Evolutionary conservation across 139 green algal genomes (phyloP), one percentile per base, ranked within the genome.

Genomic region (Coelastrella sp.): DNA sequence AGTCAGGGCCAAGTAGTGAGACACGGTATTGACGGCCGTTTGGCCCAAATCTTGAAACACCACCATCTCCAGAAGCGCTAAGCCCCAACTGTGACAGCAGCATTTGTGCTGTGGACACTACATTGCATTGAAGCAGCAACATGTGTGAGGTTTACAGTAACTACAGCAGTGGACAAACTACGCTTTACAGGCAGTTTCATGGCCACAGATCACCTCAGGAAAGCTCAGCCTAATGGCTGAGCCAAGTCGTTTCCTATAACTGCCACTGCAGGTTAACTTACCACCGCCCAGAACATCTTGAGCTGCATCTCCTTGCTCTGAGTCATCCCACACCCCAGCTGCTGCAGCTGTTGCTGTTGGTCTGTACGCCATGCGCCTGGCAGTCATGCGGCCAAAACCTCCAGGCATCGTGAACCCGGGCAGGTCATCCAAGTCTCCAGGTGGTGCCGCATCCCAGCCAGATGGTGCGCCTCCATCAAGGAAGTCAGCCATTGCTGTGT

Each of bases 321-420:
- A 45, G 62, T 86, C 80, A 40, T 79, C 80, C 80, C 66, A 79
- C 34, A 79, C 66, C 6, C 66, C 80, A 32, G 79, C 79, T 27
- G 63, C 64, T 27, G 80, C 67, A 37, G 66, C 67, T 60, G 80
- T 15, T 25, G 27, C 41, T 35, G 38, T 64, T 30, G 79, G 63
- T 45, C 57, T 23, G 60, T 63, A 66, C 30, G 30, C 6, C 15
- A 34, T 48, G 37, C 79, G 79, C 79, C 50, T 66, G 15, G 63
- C 45, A 17, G 27, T 38, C 6, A 17, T 4, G 19, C 57, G 43
- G 5, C 37, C 48, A n/a, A 79, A 69, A 19, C 34, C n/a, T 45
- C 35, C 50, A 50, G 78, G 85, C 76, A 89, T 83, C 68, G 78
- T 76, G 68, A 86, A 43, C 50, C 72, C 77, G 4, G 69, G 78